phyloP scores from a whole-genome alignment of 345 rosid genomes.

The Theobroma cacao region DNA sequence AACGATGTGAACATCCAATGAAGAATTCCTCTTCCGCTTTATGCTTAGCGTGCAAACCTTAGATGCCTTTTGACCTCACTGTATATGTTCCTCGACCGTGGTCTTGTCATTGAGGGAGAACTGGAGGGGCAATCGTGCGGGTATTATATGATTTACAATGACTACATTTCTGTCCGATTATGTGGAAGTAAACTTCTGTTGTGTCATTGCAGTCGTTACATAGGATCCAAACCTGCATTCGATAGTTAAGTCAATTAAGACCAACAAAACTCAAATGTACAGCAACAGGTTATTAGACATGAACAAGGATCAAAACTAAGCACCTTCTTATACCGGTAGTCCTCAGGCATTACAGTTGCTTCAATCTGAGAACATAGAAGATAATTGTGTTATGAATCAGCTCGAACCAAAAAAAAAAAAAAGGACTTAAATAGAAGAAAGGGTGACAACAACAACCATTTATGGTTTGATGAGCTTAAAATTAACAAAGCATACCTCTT shows the following conservation, averaged over 20 bases:
- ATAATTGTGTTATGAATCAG: background rate
- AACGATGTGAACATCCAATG: background rate
- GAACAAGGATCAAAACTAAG: slow-evolving; percentile 8
- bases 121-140: slow-evolving; percentile 77
- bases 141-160: slow-evolving; percentile 96
- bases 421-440: background rate
- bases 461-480: slow-evolving; percentile 8
- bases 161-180: slow-evolving; percentile 88
- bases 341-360: slow-evolving; percentile 85
- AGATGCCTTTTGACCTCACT: background rate
- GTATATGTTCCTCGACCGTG: background rate
- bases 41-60: background rate
- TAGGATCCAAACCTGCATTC: slow-evolving; percentile 87
- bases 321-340: slow-evolving; percentile 83
- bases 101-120: slow-evolving; percentile 62
- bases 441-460: background rate
- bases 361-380: slow-evolving; percentile 53
- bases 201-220: slow-evolving; percentile 99
- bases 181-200: slow-evolving; percentile 84
- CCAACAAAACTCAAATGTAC: too few species aligned
- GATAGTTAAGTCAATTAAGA: background rate
- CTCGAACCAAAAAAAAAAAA: background rate
- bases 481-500: slow-evolving; percentile 56
- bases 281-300: background rate
- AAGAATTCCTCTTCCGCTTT: background rate